Evolutionary conservation across 2,329 filamentous ascomycete genomes (phyloP).

Genomic region (Alternaria sp.): DNA sequence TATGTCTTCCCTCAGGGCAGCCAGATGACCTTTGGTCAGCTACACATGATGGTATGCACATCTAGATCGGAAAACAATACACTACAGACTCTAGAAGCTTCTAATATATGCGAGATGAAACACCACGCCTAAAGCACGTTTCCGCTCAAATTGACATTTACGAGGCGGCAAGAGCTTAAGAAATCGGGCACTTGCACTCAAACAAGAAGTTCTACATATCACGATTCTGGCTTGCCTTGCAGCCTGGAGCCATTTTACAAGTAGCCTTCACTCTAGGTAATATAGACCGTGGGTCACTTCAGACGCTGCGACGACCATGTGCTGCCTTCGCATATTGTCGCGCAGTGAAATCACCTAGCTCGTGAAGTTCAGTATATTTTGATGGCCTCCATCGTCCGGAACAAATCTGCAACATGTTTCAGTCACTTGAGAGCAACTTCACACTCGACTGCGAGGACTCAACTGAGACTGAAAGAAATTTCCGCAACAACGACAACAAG

Average conservation of each 20-base stretch:
- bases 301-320: not conserved
- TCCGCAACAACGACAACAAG: not conserved
- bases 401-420: not conserved
- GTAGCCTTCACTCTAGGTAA: not conserved
- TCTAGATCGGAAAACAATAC: not conserved
- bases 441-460: not conserved
- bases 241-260: not conserved
- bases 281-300: not conserved
- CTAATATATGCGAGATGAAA: accelerated
- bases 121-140: accelerated
- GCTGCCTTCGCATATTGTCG: not conserved
- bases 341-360: not conserved
- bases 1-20: no score
- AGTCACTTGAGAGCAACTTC: not conserved
- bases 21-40: not conserved
- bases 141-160: not conserved
- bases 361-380: not conserved
- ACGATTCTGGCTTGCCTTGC: not conserved
- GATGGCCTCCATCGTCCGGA: not conserved
- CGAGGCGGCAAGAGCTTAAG: not conserved
- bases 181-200: not conserved
- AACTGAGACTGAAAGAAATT: not conserved
- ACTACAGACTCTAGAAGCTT: not conserved
- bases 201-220: not conserved
- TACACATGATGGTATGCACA: no score